These are phyloP conservation scores for Pythium sp. DNA, from an alignment of 352 stramenopile genomes.

Conservation along the genomic window DNA sequence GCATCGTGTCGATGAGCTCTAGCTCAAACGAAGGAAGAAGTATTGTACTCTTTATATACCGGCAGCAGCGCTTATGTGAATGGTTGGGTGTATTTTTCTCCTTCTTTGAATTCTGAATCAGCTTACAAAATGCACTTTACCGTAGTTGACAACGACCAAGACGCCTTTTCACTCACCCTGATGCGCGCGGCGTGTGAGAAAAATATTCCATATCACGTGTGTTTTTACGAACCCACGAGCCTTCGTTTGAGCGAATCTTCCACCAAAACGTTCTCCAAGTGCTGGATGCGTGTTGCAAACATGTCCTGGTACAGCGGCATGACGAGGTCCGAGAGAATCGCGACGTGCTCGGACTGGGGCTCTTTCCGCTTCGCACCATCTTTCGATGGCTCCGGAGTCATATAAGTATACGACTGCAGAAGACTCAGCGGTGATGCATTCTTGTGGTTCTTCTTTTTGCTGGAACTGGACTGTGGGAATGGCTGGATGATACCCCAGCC, in stretches of 20 bases:
- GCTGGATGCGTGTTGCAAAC: constrained; percentile 13
- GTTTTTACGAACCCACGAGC: neutral
- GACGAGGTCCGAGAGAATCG: constrained; percentile 14
- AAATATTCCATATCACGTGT: no score
- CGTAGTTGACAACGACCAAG: no score
- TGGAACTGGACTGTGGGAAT: neutral
- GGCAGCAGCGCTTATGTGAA: no score
- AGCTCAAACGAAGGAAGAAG: no score
- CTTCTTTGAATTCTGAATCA: no score
- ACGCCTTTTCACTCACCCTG: no score
- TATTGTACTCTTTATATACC: no score
- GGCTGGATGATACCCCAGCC: constrained; percentile 14
- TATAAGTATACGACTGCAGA: constrained; percentile 14
- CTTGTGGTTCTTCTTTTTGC: neutral
- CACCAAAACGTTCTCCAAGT: constrained; percentile 19
- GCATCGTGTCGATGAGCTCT: no score
- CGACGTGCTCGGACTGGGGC: constrained; percentile 7
- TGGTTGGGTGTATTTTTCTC: no score
- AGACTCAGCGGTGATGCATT: constrained; percentile 5
- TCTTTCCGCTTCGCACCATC: neutral
- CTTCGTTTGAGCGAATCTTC: constrained; percentile 7
- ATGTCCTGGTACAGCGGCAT: constrained; percentile 12
- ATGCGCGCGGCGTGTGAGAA: no score
- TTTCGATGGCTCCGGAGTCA: neutral
- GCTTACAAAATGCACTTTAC: no score